Evolutionary conservation across 2,329 filamentous ascomycete genomes (phyloP), one percentile per base, ranked within the genome.

Genomic region (Teratosphaeria destructans): DNA sequence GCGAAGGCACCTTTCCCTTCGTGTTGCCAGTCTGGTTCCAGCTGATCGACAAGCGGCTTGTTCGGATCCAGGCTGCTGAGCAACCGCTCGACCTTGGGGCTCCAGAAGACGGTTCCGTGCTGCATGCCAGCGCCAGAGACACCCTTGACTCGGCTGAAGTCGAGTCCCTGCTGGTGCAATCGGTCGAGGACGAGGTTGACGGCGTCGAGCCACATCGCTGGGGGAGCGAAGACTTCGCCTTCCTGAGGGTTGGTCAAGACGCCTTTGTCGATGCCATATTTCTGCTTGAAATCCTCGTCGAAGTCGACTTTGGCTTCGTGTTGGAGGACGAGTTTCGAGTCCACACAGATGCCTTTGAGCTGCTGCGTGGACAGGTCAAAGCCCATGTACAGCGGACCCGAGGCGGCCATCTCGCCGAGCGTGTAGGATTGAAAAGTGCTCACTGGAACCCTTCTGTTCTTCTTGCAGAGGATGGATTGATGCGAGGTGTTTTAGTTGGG

Each of bases 331-430:
- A 97, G 85, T 66, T 90, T 82, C 3, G 91, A 90, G 59, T 87
- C 84, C 65, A 97, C 88, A 57, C 94, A 87, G 65, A 97, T 86
- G 66, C 86, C 92, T 82, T 99, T 97, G 60, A 97, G 82, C 74
- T 97, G 93, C 75, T 97, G 94, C 60, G 94, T 97, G 52, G 92
- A 96, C 61, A 97, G 86, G 77, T 99, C 94, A 74, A 97, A 92
- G 62, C 94, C 94, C 70, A 65, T 57, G 49, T 63, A 64, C 53
- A 62, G 37, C 8, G 61, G 53, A 23, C 34, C 27, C 10, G 7
- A 19, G 16, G 29, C 10, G 4, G 35, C n/a, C 55, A 49, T 57
- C 2, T 39, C 52, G 27, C 19, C 32, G 8, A 11, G 4, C 12
- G n/a, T 11, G 29, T 5, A 8, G 1, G 5, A 2, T 54, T 11